Evolutionary conservation across 192 early-diverging fungal genomes (phyloP), one percentile per base, ranked within the genome.

Genomic region (Globomyces pollinis-pini): DNA sequence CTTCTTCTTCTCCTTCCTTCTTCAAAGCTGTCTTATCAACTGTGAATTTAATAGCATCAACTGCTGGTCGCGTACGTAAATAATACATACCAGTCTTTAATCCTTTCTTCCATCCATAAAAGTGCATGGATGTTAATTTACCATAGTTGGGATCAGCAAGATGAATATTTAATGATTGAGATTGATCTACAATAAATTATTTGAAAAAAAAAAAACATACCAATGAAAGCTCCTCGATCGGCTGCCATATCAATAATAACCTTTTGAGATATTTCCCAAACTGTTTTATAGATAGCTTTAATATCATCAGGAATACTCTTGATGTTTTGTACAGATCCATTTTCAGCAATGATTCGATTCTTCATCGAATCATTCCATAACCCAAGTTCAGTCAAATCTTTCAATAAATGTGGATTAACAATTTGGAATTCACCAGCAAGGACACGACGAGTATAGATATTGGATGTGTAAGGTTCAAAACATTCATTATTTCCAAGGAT

Each of bases 71-170:
- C 7, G 92, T 91, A 36, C 95, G 88, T 50, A 98, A 73, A 70
- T 98, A 98, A 73, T 98, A 98, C 95, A 95, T 95, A 41, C 95
- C 95, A 6, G 95, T 98, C 86, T 98, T 98, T 16, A 98, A 78
- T 1, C 95, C 95, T 74, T 88, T 86, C 76, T 90, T 90, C 93
- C 95, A 96, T 12, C 90, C 95, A 69, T 96, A 94, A 63, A 98
- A 96, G 72, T 96, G 93, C 95, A 98, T 98, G 32, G 78, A 83
- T 5, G 95, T 93, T 59, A 98, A 77, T 71, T 92, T 94, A 67
- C 88, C 90, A 74, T 86, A 94, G 69, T 88, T 93, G 8, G 91
- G 83, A 45, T 91, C 90, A n/a, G 87, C 91, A 69, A 96, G 79
- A 72, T 93, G 91, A 56, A 98, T 90, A 70, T 98, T 98, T 30